Conservation (phyloP, 768 basidiomycete species). For the Chalciporus piperatus region DNA sequence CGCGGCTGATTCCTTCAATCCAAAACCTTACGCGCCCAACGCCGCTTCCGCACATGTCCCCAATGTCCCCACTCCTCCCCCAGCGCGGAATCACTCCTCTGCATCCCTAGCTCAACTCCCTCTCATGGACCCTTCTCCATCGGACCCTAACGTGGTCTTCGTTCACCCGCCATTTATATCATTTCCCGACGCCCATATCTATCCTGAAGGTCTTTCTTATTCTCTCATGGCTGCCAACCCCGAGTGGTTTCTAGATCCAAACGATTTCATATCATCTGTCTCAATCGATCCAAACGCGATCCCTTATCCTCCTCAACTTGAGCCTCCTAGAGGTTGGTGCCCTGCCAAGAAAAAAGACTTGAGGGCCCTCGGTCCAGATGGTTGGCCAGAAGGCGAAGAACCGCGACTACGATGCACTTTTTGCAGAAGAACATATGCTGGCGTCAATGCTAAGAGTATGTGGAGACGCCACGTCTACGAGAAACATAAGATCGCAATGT, state of each 20-base stretch:
- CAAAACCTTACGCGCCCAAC: slow-evolving; percentile 57
- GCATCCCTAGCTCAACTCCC: slow-evolving; percentile 42
- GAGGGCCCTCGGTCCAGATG: slow-evolving; percentile 63
- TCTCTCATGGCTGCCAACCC: slow-evolving; percentile 69
- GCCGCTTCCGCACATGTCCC: slow-evolving; percentile 20
- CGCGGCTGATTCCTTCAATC: slow-evolving; percentile 62
- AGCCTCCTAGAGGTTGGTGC: slow-evolving; percentile 85
- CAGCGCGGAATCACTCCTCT: slow-evolving; percentile 27
- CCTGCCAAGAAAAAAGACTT: slow-evolving; percentile 81
- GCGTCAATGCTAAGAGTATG: slow-evolving; percentile 89
- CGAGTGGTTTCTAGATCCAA: slow-evolving; percentile 75
- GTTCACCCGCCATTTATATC: slow-evolving; percentile 70
- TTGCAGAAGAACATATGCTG: slow-evolving; percentile 79
- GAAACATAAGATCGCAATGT: slow-evolving; percentile 89
- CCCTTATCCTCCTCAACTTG: slow-evolving; percentile 71
- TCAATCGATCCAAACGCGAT: slow-evolving; percentile 52
- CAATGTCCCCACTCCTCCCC: slow-evolving; percentile 25
- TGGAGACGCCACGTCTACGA: slow-evolving; percentile 87
- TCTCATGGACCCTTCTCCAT: slow-evolving; percentile 64
- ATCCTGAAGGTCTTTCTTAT: slow-evolving; percentile 70
- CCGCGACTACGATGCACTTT: slow-evolving; percentile 81
- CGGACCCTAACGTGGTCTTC: slow-evolving; percentile 66
- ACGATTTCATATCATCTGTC: slow-evolving; percentile 54
- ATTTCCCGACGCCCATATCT: slow-evolving; percentile 59
- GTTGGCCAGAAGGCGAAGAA: slow-evolving; percentile 80